Evolutionary conservation across 139 green algal genomes (phyloP).

Genomic region (Chlorella sp.): DNA sequence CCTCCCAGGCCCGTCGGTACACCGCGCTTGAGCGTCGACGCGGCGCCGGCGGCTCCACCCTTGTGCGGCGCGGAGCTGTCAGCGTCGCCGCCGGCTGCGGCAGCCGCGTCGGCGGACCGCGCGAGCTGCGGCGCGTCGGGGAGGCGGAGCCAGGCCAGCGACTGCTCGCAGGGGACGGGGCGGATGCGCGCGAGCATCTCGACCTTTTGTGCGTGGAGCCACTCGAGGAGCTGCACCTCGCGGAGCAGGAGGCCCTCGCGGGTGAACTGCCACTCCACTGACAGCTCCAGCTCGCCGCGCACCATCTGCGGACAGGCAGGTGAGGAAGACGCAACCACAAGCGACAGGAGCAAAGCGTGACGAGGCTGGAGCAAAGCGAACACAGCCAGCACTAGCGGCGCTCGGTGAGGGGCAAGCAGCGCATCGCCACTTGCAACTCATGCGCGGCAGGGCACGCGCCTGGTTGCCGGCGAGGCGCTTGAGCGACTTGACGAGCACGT

Average conservation of each 20-base stretch:
- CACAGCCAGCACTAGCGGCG: neutral
- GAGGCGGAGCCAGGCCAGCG: slow-evolving; percentile 6
- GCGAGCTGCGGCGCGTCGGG: neutral
- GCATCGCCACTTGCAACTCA: too few species aligned
- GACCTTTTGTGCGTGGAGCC: slow-evolving; percentile 51
- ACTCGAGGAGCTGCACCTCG: slow-evolving; percentile 64
- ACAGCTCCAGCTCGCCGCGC: slow-evolving; percentile 37
- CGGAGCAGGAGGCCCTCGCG: slow-evolving; percentile 60
- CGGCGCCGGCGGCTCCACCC: too few species aligned
- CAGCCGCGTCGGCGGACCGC: too few species aligned
- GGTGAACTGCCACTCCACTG: slow-evolving; percentile 73
- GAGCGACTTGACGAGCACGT: neutral
- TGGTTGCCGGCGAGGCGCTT: slow-evolving; percentile 14
- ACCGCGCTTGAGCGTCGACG: too few species aligned
- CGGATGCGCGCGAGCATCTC: slow-evolving; percentile 67
- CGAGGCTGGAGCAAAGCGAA: neutral
- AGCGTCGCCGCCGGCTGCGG: too few species aligned
- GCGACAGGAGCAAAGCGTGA: too few species aligned
- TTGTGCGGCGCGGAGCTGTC: too few species aligned
- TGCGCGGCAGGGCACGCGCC: neutral
- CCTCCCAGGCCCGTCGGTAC: too few species aligned
- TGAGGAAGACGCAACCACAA: neutral
- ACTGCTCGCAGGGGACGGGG: slow-evolving; percentile 27
- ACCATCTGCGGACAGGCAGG: slow-evolving; percentile 8
- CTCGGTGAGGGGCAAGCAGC: neutral